phyloP scores from a whole-genome alignment of 2,329 filamentous ascomycete genomes.

The Aspergillus oerlinghausenensis region DNA sequence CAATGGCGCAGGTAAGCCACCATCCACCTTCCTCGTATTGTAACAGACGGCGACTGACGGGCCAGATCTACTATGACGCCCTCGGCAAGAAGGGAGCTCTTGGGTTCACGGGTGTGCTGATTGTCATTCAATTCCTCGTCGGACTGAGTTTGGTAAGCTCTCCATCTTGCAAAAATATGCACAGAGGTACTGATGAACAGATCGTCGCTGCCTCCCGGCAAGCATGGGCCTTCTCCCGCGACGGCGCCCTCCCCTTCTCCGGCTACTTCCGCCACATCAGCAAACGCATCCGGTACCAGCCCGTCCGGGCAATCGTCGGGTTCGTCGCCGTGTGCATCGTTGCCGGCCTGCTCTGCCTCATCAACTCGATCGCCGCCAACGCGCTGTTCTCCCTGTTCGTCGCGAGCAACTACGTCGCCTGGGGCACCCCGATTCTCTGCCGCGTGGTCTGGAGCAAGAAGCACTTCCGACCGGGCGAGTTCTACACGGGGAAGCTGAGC shows the following conservation, averaged over 20 bases:
- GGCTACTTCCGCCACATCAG: constrained; percentile 54
- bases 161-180: no score
- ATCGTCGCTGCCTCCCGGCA: constrained; percentile 57
- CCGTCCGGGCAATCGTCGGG: constrained; percentile 53
- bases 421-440: constrained; percentile 56
- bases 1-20: constrained; percentile 46
- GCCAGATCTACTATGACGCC: constrained; percentile 56
- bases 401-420: constrained; percentile 58
- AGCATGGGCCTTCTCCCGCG: constrained; percentile 60
- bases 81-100: constrained; percentile 56
- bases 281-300: constrained; percentile 53
- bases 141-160: constrained; percentile 47
- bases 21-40: no score
- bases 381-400: constrained; percentile 55
- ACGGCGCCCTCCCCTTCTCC: constrained; percentile 59
- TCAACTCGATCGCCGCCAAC: constrained; percentile 53
- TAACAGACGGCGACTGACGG: not conserved
- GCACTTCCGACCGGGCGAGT: constrained; percentile 56
- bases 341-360: constrained; percentile 55
- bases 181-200: constrained; percentile 4
- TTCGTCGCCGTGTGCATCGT: constrained; percentile 49
- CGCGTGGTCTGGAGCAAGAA: constrained; percentile 55
- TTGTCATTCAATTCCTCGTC: constrained; percentile 61
- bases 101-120: constrained; percentile 55
- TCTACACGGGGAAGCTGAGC: constrained; percentile 54